phyloP scores from a whole-genome alignment of 106 monocot genomes.

The Posidonia australis region DNA sequence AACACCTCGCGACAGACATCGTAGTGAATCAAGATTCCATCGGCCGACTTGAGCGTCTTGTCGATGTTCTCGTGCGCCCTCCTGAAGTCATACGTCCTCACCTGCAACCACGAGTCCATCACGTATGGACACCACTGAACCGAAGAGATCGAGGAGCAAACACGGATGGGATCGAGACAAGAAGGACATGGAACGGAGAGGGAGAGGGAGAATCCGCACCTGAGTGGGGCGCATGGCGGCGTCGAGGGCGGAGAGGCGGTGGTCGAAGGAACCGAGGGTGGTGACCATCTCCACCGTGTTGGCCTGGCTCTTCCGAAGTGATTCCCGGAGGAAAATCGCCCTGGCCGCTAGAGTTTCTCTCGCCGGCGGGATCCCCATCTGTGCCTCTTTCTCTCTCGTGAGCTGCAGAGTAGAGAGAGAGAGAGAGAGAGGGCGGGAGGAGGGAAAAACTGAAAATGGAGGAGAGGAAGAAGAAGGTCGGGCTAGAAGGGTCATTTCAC shows the following conservation, averaged over 20 bases:
- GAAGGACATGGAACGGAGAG: background rate
- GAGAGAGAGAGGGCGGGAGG: background rate
- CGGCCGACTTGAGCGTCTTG: constrained; percentile 22
- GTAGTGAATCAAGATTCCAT: constrained; percentile 23
- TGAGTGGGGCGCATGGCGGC: constrained; percentile 58
- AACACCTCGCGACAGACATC: constrained; percentile 27
- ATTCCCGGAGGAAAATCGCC: constrained; percentile 28
- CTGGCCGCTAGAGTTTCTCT: constrained; percentile 24
- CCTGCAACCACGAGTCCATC: constrained; percentile 7
- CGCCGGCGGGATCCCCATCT: constrained; percentile 10
- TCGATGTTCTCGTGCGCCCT: constrained; percentile 31
- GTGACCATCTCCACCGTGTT: constrained; percentile 42
- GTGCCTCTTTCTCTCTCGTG: background rate
- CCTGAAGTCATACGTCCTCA: constrained; percentile 26
- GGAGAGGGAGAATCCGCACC: constrained; percentile 11
- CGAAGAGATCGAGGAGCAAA: background rate
- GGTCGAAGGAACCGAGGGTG: constrained; percentile 55
- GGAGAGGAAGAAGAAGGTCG: too few relatives aligned
- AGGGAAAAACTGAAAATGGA: background rate
- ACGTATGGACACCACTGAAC: background rate
- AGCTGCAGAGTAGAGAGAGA: background rate
- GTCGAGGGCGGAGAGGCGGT: constrained; percentile 52
- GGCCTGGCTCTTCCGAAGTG: constrained; percentile 35
- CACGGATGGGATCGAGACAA: background rate
- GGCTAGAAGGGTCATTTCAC: too few relatives aligned